Base-by-base conservation (phyloP, 208 protist species). In the Leishmania mexicana region DNA sequence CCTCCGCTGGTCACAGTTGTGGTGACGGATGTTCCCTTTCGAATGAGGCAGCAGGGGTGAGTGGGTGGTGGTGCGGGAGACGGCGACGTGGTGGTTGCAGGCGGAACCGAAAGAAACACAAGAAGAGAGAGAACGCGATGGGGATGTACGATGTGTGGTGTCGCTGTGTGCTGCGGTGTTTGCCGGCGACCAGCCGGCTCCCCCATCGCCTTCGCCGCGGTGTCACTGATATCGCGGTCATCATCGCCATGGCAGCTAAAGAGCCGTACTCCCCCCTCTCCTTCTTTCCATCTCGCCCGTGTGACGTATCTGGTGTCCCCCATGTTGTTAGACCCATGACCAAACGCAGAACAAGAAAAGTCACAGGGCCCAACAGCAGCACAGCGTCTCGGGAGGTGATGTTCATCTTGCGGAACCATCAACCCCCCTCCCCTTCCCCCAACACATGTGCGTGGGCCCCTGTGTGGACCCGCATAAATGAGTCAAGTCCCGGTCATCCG, bases 221-320 rank as follows among this genome's bases (percentile, higher is more conserved):
- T 35, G 58, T 17, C 58, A 35, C 3, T 35, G 58, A 31, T 17
- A 17, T 17, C 28, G 58, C 58, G 28, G 58, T 31, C 58, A 8
- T 64, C 28, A 64, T 64, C 58, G 15, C 10, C 58, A 64, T 31
- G 58, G 58, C 58, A 64, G 24, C n/a, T 11, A 3, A 31, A 64
- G 58, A 64, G 58, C 19, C n/a, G 58, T 17, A 31, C 58, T 67
- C 75, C 4, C 47, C 64, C 79, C 35, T 51, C 76, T 24, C 31
- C 31, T 71, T 19, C 64, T 64, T 81, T 78, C 73, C 6, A 24
- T 13, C 60, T 65, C 60, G 6, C 65, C 15, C 78, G 79, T 79
- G 62, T 65, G 53, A 60, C 19, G 38, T 62, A 42, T 70, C 11
- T 19, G 45, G 35, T 70, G 58, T 45, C 65, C 15, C 19, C 45